Evolutionary conservation across 169 alveolate genomes (phyloP).

Genomic region (Plasmodium vivax): DNA sequence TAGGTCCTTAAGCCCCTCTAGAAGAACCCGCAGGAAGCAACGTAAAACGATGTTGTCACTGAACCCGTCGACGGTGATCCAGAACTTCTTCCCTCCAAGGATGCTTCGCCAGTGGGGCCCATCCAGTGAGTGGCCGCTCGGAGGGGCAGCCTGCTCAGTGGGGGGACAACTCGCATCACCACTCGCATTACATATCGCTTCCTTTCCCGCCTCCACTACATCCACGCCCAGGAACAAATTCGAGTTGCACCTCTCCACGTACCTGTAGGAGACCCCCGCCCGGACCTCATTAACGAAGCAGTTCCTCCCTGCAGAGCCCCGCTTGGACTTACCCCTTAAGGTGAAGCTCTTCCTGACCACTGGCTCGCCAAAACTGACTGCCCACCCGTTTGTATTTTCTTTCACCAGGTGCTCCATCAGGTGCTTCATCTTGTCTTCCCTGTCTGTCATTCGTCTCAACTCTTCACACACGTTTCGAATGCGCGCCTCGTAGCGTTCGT

Average conservation of each 20-base stretch:
- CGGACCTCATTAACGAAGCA: slow-evolving; percentile 44
- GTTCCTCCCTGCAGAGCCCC: neutral
- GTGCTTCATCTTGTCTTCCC: slow-evolving; percentile 12
- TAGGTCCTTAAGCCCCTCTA: slow-evolving; percentile 7
- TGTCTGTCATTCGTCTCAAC: neutral
- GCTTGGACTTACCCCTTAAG: neutral
- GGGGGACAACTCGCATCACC: neutral
- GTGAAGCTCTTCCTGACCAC: neutral
- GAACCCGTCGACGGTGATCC: slow-evolving; percentile 34
- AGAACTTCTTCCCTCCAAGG: slow-evolving; percentile 3
- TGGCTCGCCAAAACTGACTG: slow-evolving; percentile 3
- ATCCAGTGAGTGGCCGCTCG: neutral
- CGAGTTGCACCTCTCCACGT: slow-evolving; percentile 18
- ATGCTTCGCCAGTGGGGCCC: neutral
- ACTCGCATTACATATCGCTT: too few species aligned
- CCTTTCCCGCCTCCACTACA: neutral
- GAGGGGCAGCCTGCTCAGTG: neutral
- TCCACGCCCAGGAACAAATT: slow-evolving; percentile 44
- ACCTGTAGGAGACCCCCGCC: neutral
- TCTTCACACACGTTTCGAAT: slow-evolving; percentile 7
- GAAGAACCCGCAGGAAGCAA: slow-evolving; percentile 13
- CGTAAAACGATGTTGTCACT: slow-evolving; percentile 44
- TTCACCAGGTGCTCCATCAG: slow-evolving; percentile 23
- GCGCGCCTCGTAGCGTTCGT: neutral
- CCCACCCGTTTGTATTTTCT: neutral